Base-by-base conservation (phyloP, 441 rosid species). In the Sinapis alba region DNA sequence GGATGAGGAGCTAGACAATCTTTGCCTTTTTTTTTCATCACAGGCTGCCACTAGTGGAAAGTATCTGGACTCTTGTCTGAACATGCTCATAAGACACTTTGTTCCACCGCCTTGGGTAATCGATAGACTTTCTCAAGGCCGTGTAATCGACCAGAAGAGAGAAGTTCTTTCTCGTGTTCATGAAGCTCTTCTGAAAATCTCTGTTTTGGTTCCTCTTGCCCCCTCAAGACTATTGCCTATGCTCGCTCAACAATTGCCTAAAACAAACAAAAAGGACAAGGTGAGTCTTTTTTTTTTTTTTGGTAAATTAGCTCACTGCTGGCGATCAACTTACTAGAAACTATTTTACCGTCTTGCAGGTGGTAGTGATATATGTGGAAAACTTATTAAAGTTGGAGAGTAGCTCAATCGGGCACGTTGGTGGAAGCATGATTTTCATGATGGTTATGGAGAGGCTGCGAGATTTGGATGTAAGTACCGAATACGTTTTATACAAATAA, bases 21-120 rank as follows among this genome's bases (percentile, higher is more conserved):
- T 26, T 41, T 57, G 0, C 1, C 27, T 13, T 0, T 11, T 23
- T 4, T 5, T 13, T 47, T 7, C n/a, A 23, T 61, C 67, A 26
- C 84, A 90, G 97, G 97, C 95, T 80, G 84, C 85, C 68, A 84
- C 90, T 19, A 83, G 84, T 80, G 96, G 89, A 72, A 89, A 87
- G 66, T 87, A 79, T 80, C 73, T 93, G 34, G 92, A 89, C 83
- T 58, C 75, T 11, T 88, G 92, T 76, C 73, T 93, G 78, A 78
- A 79, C 26, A 89, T 85, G 96, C 97, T 93, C 21, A 79, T 91
- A 43, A 65, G 72, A 75, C 89, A 91, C 80, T 93, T 93, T 67
- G 79, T 78, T 62, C 97, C 97, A 3, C 98, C 97, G 23, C 20
- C 56, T 72, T 69, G 73, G 28, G 71, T 78, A 53, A 54, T 84